Evolutionary conservation across 139 green algal genomes (phyloP).

Genomic region (Yamagishiella unicocca): DNA sequence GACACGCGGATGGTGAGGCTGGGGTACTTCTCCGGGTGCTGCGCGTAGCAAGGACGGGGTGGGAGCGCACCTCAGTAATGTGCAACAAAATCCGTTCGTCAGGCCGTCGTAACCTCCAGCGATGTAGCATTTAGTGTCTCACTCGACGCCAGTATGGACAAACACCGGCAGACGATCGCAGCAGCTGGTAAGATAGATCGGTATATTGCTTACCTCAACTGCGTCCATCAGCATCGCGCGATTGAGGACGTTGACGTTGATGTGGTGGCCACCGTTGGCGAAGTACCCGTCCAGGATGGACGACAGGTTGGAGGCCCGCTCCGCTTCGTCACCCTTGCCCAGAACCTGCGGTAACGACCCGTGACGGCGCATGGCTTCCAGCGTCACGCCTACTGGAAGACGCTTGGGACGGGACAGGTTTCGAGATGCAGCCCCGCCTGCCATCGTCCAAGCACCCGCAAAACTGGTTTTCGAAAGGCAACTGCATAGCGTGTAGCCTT

Average conservation of each 20-base stretch:
- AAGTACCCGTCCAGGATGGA: slow-evolving; percentile 85
- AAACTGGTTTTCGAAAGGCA: too few relatives aligned
- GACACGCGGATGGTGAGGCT: slow-evolving; percentile 84
- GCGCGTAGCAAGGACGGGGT: too few relatives aligned
- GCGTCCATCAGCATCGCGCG: slow-evolving; percentile 79
- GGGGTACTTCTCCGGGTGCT: slow-evolving; percentile 70
- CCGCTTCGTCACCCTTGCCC: slow-evolving; percentile 53
- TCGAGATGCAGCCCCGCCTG: too few relatives aligned
- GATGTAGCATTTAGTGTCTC: too few relatives aligned
- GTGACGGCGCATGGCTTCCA: too few relatives aligned
- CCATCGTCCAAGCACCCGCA: too few relatives aligned
- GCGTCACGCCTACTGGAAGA: too few relatives aligned
- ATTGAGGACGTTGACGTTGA: slow-evolving; percentile 84
- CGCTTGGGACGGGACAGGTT: too few relatives aligned
- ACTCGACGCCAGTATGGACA: too few relatives aligned
- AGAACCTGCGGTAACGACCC: slow-evolving; percentile 60
- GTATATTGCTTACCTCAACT: slow-evolving; percentile 57
- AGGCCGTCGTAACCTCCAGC: too few relatives aligned
- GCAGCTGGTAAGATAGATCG: background rate
- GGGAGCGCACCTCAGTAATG: background rate
- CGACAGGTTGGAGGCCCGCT: slow-evolving; percentile 69
- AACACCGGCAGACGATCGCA: background rate
- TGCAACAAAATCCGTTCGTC: background rate
- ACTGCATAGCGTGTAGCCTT: too few relatives aligned
- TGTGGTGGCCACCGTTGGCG: slow-evolving; percentile 73